These are phyloP conservation scores for Funneliformis mosseae DNA, from an alignment of 192 early-diverging fungal genomes.

Conservation along the genomic window DNA sequence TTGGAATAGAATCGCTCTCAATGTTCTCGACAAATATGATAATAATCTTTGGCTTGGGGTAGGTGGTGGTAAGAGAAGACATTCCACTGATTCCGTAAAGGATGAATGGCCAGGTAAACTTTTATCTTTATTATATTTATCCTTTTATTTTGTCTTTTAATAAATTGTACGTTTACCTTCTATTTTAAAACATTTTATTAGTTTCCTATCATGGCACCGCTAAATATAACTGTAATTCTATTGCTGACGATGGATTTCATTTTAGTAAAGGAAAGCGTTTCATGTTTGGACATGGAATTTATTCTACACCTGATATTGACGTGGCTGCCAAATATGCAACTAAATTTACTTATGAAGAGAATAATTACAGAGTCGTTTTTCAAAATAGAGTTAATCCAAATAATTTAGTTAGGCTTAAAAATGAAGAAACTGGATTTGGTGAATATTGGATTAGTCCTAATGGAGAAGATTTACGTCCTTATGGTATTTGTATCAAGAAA, in stretches of 20 bases:
- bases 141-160: not conserved
- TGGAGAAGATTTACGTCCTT: slow-evolving; percentile 3
- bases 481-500: not conserved
- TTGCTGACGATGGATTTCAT: slow-evolving; percentile 24
- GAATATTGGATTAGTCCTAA: slow-evolving; percentile 6
- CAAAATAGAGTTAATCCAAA: slow-evolving; percentile 30
- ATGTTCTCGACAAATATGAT: not conserved
- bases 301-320: slow-evolving; percentile 21
- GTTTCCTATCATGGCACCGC: slow-evolving; percentile 31
- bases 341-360: not conserved
- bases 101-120: slow-evolving; percentile 28
- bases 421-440: not conserved
- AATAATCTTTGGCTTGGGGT: slow-evolving; percentile 15
- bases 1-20: slow-evolving; percentile 24
- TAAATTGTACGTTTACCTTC: not conserved
- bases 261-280: slow-evolving; percentile 28
- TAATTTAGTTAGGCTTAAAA: not conserved
- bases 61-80: not conserved
- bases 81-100: not conserved
- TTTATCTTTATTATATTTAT: not conserved
- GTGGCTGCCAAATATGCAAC: slow-evolving; percentile 14
- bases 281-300: slow-evolving; percentile 24
- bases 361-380: not conserved
- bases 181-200: not conserved
- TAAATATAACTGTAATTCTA: slow-evolving; percentile 1